Evolutionary conservation across 2,329 filamentous ascomycete species (phyloP), one percentile per base, ranked within the genome.

Genomic region (Arthrobotrys pseudoclavata): DNA sequence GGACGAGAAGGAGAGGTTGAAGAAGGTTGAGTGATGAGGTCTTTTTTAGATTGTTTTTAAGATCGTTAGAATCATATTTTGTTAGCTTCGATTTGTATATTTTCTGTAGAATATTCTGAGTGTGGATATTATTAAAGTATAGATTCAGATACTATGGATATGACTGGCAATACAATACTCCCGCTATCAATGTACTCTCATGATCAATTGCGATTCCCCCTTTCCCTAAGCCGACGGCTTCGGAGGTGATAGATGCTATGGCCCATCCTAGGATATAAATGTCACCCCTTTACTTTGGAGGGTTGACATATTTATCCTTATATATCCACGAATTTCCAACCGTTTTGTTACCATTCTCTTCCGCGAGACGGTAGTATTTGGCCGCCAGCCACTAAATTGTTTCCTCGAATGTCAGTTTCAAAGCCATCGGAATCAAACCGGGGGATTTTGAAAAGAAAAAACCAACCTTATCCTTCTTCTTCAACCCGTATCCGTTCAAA

Each of bases 241-340:
- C 7, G 1, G 20, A 9, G n/a, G 20, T 37, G 52, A 37, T 22
- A 57, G 29, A 57, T 40, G 9, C 13, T 12, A 40, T 40, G 29
- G 29, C 29, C 29, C 29, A 31, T 31, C n/a, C n/a, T n/a, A n/a
- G 10, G 6, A 37, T 13, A 3, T 40, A n/a, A 5, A 40, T 40
- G 13, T 40, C 37, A 2, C 37, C 37, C 13, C 5, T 40, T 80
- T 81, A 79, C 40, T 78, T 82, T 86, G 86, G 20, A 87, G 86
- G 79, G 86, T 80, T 79, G 77, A 80, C 88, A 85, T 98, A 97
- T 85, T 98, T 98, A 79, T 97, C 94, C 84, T 98, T 98, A 93
- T 95, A 97, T 83, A 98, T 97, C 95, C 96, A 99, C 81, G 92
- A 92, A 86, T 98, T 97, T 79, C 96, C 96, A 80, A 98, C 86